These are phyloP conservation scores for Clitopilus passeckerianus DNA, from an alignment of 768 basidiomycete species.

Conservation along the genomic window DNA sequence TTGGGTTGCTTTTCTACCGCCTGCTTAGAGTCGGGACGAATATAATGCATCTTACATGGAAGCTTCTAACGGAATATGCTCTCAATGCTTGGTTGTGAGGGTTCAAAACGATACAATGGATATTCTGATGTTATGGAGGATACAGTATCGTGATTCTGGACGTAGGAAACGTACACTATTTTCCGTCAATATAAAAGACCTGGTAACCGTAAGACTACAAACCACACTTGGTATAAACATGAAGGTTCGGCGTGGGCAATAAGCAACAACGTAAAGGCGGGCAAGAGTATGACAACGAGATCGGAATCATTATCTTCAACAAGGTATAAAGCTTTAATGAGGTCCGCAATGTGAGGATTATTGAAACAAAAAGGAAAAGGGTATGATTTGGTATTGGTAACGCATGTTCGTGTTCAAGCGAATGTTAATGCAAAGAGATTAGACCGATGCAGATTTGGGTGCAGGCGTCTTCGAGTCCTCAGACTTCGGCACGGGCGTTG, in stretches of 20 bases:
- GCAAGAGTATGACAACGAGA: neutral
- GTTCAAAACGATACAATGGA: neutral
- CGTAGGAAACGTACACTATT: neutral
- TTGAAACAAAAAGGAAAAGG: neutral
- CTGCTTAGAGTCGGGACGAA: conserved; percentile 50
- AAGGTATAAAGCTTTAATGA: neutral
- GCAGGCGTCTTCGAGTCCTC: neutral
- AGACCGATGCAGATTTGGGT: neutral
- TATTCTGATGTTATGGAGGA: neutral
- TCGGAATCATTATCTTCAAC: neutral
- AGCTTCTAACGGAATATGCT: too few species aligned
- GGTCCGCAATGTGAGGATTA: neutral
- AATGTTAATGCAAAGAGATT: neutral
- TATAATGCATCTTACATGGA: neutral
- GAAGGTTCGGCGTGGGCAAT: neutral
- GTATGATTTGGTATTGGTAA: neutral
- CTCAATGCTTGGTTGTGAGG: too few species aligned
- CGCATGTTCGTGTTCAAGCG: neutral
- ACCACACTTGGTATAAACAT: neutral
- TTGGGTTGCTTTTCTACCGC: conserved; percentile 86
- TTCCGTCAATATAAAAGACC: neutral
- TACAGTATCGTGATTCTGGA: neutral
- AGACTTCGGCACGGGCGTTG: neutral
- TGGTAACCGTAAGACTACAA: neutral
- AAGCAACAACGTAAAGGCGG: neutral